Evolutionary conservation across 2,329 filamentous ascomycete genomes (phyloP), one percentile per base, ranked within the genome.

Genomic region (Hypoxylon sp.): DNA sequence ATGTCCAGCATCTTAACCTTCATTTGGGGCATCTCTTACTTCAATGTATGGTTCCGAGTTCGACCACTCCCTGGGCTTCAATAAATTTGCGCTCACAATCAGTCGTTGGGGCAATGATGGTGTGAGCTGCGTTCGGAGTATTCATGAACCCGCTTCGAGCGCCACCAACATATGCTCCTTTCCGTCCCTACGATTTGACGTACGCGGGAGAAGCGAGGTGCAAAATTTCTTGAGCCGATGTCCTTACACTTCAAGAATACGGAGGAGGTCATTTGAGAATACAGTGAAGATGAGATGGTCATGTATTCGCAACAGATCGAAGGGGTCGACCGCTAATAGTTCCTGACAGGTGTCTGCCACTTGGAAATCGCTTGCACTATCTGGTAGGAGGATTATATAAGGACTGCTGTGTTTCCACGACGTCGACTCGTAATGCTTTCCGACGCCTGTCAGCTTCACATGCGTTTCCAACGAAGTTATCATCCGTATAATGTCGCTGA

Each of bases 31-130:
- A 11, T 14, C n/a, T 14, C 16, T 33, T n/a, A 22, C 12, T 36
- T 14, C 44, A 44, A 9, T 14, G 8, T 54, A 54, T 8, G 52
- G 48, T 20, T 42, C 52, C 4, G 48, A 24, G 12, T 56, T 56
- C 14, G 42, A 56, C 14, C 42, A 36, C 42, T 46, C 52, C 11
- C 42, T 46, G n/a, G 38, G 48, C 40, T 48, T n/a, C 52, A 36
- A 48, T 42, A 24, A 56, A 46, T 42, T 33, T 36, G 3, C 52
- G 52, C 12, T n/a, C 42, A 14, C 52, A 48, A 36, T 56, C 30
- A 1, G 36, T 30, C 12, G 42, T 56, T n/a, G 36, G 40, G 2
- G 42, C 20, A 36, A 56, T 24, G 9, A 56, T n/a, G 18, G 40
- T 30, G 9, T 48, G 48, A 12, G 42, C 16, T 7, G 52, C 52